These are phyloP conservation scores for Acrocalymma vagum DNA, from an alignment of 2,329 filamentous ascomycete genomes.

Conservation along the genomic window DNA sequence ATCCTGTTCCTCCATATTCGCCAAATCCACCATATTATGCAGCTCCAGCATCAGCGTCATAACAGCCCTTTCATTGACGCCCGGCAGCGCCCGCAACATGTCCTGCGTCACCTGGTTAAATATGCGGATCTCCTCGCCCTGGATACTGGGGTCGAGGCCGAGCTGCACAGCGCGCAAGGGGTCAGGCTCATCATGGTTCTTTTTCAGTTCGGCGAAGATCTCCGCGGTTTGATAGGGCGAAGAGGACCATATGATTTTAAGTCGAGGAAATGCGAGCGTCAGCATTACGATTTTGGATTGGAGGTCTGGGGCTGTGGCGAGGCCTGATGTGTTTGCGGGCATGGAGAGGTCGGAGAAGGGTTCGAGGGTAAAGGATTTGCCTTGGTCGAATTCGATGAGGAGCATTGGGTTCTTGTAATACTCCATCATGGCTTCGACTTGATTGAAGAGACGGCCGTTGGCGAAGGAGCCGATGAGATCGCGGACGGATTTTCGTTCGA, in stretches of 20 bases:
- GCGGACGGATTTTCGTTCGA: conserved; percentile 92
- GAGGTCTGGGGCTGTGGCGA: conserved; percentile 71
- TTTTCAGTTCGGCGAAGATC: conserved; percentile 94
- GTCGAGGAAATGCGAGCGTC: conserved; percentile 86
- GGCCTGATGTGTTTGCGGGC: conserved; percentile 63
- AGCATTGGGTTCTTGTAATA: conserved; percentile 92
- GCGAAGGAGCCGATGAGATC: conserved; percentile 92
- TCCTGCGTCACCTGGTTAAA: conserved; percentile 90
- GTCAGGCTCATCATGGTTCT: conserved; percentile 88
- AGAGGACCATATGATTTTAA: conserved; percentile 93
- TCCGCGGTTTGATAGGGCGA: conserved; percentile 96
- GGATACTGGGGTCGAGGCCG: conserved; percentile 72
- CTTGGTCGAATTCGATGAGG: conserved; percentile 96
- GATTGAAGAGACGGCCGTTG: conserved; percentile 89
- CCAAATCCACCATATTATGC: conserved; percentile 81
- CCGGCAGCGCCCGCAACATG: conserved; percentile 86
- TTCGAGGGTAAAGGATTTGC: conserved; percentile 93
- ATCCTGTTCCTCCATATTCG: conserved; percentile 82
- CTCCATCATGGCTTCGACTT: conserved; percentile 92
- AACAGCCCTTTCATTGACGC: conserved; percentile 78
- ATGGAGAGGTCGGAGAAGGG: conserved; percentile 57
- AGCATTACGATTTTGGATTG: conserved; percentile 93
- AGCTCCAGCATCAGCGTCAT: conserved; percentile 75
- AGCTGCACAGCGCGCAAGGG: conserved; percentile 85
- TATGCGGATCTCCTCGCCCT: conserved; percentile 66